Conservation (phyloP, 2,329 filamentous ascomycete species). For the Stachybotrys echinatus region DNA sequence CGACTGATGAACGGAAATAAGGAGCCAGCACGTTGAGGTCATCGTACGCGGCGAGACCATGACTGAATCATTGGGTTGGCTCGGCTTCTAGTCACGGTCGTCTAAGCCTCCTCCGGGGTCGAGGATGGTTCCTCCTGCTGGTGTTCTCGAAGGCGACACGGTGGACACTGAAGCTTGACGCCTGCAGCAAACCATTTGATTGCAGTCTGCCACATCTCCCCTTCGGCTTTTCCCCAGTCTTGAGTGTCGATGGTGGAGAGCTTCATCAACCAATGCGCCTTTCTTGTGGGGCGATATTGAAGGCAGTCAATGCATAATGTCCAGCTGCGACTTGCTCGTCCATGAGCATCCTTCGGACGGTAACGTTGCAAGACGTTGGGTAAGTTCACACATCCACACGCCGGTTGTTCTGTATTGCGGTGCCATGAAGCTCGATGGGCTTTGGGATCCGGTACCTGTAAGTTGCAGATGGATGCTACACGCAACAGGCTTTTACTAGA, state of each 20-base stretch:
- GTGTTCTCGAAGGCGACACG: constrained; percentile 7
- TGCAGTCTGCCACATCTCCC: constrained; percentile 4
- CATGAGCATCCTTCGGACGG: constrained; percentile 9
- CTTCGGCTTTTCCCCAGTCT: constrained; percentile 6
- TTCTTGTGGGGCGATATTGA: constrained; percentile 12
- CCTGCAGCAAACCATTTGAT: constrained; percentile 11
- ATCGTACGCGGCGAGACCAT: too few species aligned
- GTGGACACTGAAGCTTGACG: constrained; percentile 14
- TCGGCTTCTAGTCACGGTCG: too few species aligned
- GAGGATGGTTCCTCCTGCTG: not conserved
- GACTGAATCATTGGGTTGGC: too few species aligned
- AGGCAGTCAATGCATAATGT: constrained; percentile 17
- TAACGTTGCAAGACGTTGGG: constrained; percentile 10
- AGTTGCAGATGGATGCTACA: constrained; percentile 9
- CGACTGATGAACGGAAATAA: too few species aligned
- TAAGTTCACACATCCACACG: constrained; percentile 10
- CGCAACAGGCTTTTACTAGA: constrained; percentile 15
- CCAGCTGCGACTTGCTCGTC: constrained; percentile 8
- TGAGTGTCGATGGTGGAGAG: not conserved
- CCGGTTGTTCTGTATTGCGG: not conserved
- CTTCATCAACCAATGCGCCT: constrained; percentile 11
- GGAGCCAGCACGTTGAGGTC: too few species aligned
- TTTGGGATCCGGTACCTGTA: constrained; percentile 10
- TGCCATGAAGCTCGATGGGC: constrained; percentile 7
- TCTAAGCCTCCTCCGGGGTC: not conserved